These are phyloP conservation scores for Cutaneotrichosporon cyanovorans DNA, from an alignment of 1,284 basidiomycete species.

Conservation along the genomic window DNA sequence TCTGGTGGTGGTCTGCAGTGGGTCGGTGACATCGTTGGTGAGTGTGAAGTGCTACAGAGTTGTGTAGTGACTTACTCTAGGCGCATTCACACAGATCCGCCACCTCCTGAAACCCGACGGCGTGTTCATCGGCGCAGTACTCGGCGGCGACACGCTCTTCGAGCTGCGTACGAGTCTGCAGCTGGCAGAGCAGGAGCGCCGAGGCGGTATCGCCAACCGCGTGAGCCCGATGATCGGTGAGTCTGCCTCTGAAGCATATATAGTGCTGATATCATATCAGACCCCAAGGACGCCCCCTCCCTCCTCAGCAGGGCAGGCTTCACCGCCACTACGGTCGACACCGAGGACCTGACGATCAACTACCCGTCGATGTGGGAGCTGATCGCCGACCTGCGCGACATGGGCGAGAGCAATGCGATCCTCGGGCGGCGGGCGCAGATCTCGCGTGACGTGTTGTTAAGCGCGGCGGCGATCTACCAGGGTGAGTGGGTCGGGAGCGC, in stretches of 20 bases:
- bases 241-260: constrained; percentile 16
- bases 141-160: constrained; percentile 94
- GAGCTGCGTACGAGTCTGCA: constrained; percentile 75
- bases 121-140: constrained; percentile 86
- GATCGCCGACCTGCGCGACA: constrained; percentile 82
- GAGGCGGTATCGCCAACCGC: constrained; percentile 91
- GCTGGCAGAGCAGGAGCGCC: constrained; percentile 85
- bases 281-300: constrained; percentile 82
- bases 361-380: constrained; percentile 98
- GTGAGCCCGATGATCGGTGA: constrained; percentile 94
- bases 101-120: constrained; percentile 85
- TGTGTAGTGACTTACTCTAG: constrained; percentile 45
- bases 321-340: constrained; percentile 86
- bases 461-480: constrained; percentile 88
- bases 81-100: constrained; percentile 80
- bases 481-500: constrained; percentile 48
- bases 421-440: constrained; percentile 63
- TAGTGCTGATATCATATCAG: constrained; percentile 46
- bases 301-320: constrained; percentile 89
- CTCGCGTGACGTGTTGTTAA: constrained; percentile 77
- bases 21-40: constrained; percentile 95
- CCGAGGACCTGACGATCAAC: constrained; percentile 82
- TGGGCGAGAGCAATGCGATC: constrained; percentile 95
- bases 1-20: constrained; percentile 90
- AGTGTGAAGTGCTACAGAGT: constrained; percentile 12